Percentiles rank a stretch among this genome's conserved stretches.
phyloP scores from a whole-genome alignment of 305 asterid genomes.

The Plantago lanceolata region DNA sequence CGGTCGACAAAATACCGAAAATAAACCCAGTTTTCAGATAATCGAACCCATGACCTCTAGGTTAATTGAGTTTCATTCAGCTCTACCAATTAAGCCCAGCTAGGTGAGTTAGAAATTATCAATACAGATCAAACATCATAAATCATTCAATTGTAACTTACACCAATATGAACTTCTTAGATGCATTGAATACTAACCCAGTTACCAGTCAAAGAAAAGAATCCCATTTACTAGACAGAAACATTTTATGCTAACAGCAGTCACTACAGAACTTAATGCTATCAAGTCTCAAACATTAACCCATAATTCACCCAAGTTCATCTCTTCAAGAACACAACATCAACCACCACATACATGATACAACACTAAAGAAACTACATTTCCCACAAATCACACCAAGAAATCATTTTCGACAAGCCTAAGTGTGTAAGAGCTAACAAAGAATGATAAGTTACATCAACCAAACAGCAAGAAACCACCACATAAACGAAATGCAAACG shows the following conservation, averaged over 20 bases:
- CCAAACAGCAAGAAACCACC: neutral
- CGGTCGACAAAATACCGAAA: too few species aligned
- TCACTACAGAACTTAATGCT: neutral
- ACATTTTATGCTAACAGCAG: neutral
- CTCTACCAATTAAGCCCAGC: too few species aligned
- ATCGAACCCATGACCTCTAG: too few species aligned
- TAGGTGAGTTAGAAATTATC: too few species aligned
- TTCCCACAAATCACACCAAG: neutral
- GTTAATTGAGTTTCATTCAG: too few species aligned
- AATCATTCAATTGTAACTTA: neutral
- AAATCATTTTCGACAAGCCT: neutral
- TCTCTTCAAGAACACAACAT: neutral
- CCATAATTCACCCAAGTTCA: neutral
- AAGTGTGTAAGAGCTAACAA: neutral
- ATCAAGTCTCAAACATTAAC: slow-evolving; percentile 1
- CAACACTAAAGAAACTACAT: neutral
- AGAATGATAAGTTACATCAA: neutral
- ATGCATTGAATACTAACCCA: neutral
- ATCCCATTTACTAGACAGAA: neutral
- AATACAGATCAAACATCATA: too few species aligned
- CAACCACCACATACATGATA: neutral
- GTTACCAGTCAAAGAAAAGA: neutral
- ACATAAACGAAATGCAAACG: neutral
- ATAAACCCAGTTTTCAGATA: too few species aligned
- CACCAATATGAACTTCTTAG: neutral